A percentile compares a stretch with the other conserved stretches of the same genome.
Conservation (phyloP, 2,329 filamentous ascomycete species). For the Xylaria multiplex region DNA sequence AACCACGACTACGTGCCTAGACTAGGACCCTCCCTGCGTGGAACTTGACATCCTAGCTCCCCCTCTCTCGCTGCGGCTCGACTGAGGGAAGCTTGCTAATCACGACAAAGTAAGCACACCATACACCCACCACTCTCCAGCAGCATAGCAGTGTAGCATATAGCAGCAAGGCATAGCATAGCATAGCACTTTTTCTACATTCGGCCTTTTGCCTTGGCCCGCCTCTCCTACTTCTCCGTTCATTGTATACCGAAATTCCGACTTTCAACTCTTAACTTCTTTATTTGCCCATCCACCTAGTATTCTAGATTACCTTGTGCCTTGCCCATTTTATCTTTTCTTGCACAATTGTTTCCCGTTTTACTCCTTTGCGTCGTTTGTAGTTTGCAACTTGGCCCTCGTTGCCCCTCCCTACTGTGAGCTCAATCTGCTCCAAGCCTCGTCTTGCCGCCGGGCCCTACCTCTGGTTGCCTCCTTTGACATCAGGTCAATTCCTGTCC, state of each 20-base stretch:
- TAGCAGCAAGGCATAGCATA: not conserved
- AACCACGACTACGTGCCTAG: slow-evolving; percentile 11
- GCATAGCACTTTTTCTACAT: slow-evolving; percentile 1
- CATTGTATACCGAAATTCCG: slow-evolving; percentile 7
- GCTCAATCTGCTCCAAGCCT: slow-evolving; percentile 20
- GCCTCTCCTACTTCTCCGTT: slow-evolving; percentile 11
- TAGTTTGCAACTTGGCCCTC: not conserved
- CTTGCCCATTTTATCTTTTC: not conserved
- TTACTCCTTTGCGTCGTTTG: slow-evolving; percentile 9
- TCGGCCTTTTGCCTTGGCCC: slow-evolving; percentile 8
- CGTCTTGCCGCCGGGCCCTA: slow-evolving; percentile 20
- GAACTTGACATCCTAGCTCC: slow-evolving; percentile 15
- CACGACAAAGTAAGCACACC: slow-evolving; percentile 26
- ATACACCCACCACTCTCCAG: not conserved
- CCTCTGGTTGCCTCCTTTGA: slow-evolving; percentile 25
- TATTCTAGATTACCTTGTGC: slow-evolving; percentile 9
- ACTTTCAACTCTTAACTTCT: slow-evolving; percentile 5
- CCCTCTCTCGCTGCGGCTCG: slow-evolving; percentile 18
- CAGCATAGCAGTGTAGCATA: not conserved
- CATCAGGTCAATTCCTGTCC: slow-evolving; percentile 19
- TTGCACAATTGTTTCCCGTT: not conserved
- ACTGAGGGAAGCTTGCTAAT: slow-evolving; percentile 24
- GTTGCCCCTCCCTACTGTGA: slow-evolving; percentile 14
- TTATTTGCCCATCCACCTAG: slow-evolving; percentile 7
- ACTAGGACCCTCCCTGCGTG: slow-evolving; percentile 19